Evolutionary conservation across 257 asterid genomes (phyloP).

Genomic region (Lycium barbarum): DNA sequence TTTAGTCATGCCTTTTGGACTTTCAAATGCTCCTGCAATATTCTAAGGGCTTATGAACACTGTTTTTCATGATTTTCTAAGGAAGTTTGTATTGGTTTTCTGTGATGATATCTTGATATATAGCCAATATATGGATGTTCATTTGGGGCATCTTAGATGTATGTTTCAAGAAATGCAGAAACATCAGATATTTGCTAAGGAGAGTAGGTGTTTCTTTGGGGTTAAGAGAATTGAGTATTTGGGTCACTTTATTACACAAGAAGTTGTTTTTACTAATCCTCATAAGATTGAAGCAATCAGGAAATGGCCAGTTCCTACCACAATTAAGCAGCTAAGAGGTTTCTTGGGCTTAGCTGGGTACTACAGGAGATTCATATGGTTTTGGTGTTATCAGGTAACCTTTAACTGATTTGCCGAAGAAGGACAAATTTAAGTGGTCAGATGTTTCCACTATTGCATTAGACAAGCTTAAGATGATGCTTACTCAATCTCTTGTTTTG

Average conservation of each 20-base stretch:
- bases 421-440: background rate
- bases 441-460: too few relatives aligned
- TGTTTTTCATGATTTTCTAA: background rate
- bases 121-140: background rate
- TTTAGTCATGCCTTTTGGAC: background rate
- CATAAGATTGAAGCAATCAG: background rate
- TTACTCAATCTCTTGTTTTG: too few relatives aligned
- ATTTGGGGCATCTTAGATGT: background rate
- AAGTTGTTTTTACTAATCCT: background rate
- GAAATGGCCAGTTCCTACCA: background rate
- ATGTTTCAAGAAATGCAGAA: background rate
- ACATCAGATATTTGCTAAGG: background rate
- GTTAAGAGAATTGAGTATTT: background rate
- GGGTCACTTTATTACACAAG: background rate
- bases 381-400: background rate
- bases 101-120: background rate
- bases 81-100: background rate
- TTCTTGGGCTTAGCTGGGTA: background rate
- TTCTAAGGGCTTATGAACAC: background rate
- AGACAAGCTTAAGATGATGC: too few relatives aligned
- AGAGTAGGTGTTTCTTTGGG: background rate
- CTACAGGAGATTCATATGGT: background rate
- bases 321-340: background rate
- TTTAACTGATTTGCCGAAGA: background rate
- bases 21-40: background rate